Conservation (phyloP, 768 basidiomycete species). For the Candolleomyces aberdarensis region DNA sequence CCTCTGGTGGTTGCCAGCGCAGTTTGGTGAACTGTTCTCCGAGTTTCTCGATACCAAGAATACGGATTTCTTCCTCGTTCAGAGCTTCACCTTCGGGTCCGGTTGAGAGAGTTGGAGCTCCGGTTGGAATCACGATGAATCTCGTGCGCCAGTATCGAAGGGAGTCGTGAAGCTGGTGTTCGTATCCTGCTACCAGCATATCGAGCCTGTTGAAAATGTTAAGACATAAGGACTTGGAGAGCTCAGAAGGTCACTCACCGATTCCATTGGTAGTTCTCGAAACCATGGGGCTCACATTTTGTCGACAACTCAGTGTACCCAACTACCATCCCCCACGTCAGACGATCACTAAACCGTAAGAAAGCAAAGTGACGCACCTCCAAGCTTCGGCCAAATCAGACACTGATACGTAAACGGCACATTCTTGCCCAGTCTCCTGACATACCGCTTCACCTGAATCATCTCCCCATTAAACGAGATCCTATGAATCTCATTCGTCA, state of each 20-base stretch:
- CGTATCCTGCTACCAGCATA: slow-evolving; percentile 82
- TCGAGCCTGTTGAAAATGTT: slow-evolving; percentile 52
- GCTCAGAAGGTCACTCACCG: slow-evolving; percentile 40
- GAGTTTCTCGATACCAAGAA: slow-evolving; percentile 89
- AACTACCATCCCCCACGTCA: slow-evolving; percentile 23
- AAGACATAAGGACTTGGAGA: background rate
- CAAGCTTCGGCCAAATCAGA: slow-evolving; percentile 90
- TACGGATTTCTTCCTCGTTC: slow-evolving; percentile 82
- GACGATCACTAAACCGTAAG: background rate
- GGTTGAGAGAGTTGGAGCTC: slow-evolving; percentile 50
- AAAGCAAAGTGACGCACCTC: slow-evolving; percentile 35
- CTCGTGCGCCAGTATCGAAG: slow-evolving; percentile 92
- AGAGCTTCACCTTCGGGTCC: slow-evolving; percentile 72
- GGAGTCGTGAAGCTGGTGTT: slow-evolving; percentile 75
- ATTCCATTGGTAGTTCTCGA: slow-evolving; percentile 87
- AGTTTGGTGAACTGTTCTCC: slow-evolving; percentile 84
- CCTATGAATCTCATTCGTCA: slow-evolving; percentile 93
- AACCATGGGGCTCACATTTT: slow-evolving; percentile 71
- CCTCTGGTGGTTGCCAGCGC: slow-evolving; percentile 71
- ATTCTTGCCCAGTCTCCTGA: slow-evolving; percentile 64
- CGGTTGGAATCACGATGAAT: slow-evolving; percentile 88
- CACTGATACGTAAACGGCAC: slow-evolving; percentile 78
- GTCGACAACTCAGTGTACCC: slow-evolving; percentile 82
- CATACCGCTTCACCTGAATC: slow-evolving; percentile 85
- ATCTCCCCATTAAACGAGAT: slow-evolving; percentile 89